These are phyloP conservation scores for Aureobasidium sp. DNA, from an alignment of 2,329 filamentous ascomycete genomes.

Conservation along the genomic window DNA sequence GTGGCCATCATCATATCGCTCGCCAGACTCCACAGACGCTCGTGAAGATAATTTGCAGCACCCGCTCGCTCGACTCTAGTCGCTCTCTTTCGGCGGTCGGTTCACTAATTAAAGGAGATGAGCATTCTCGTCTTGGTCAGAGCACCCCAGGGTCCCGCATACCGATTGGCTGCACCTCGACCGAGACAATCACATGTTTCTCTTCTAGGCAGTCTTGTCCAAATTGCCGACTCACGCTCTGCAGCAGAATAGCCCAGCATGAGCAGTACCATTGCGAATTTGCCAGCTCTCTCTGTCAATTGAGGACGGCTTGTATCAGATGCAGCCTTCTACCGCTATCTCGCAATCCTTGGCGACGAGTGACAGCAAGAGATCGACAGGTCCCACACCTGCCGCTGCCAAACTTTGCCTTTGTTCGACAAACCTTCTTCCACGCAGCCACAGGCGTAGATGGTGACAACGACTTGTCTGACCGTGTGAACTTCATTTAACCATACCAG, in stretches of 20 bases:
- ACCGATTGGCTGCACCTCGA: not conserved
- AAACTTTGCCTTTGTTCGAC: conserved; percentile 6
- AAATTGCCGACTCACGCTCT: conserved; percentile 5
- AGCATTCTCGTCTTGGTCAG: not conserved
- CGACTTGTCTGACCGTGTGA: not conserved
- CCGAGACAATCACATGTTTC: not conserved
- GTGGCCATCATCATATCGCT: not conserved
- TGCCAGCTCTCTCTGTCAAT: not conserved
- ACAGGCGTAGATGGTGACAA: not conserved
- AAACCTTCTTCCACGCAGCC: not conserved
- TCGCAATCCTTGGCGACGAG: not conserved
- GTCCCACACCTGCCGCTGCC: not conserved
- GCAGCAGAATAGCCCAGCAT: not conserved
- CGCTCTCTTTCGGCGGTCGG: not conserved
- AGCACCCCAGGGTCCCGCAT: not conserved
- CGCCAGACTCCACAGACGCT: not conserved
- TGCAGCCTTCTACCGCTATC: conserved; percentile 8
- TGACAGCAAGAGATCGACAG: conserved; percentile 3
- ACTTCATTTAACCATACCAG: not conserved
- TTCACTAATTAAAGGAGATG: conserved; percentile 2
- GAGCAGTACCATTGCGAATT: not conserved
- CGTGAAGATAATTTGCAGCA: conserved; percentile 6
- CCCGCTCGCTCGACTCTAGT: conserved; percentile 1
- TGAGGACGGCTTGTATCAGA: not conserved
- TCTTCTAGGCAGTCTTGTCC: not conserved